Percentiles rank a stretch among this genome's conserved stretches.
phyloP scores from a whole-genome alignment of 306 rosid species.

The Benincasa hispida region DNA sequence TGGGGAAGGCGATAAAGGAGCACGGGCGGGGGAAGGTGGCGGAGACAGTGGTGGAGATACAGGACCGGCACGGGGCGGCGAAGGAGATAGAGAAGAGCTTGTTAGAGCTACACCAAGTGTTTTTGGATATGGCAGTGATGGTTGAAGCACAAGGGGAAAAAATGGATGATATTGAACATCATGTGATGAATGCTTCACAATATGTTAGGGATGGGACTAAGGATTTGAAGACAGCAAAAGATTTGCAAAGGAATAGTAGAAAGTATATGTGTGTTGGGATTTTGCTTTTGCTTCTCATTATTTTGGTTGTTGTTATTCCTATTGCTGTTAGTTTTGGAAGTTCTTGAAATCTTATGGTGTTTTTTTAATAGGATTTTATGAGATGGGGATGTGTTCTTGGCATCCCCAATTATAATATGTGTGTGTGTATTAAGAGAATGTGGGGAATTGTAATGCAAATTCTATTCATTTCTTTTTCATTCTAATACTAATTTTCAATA shows the following conservation, averaged over 20 bases:
- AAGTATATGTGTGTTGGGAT: slow-evolving; percentile 68
- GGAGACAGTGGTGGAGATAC: slow-evolving; percentile 79
- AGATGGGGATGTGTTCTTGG: background rate
- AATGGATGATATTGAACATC: slow-evolving; percentile 86
- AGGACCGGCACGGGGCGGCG: slow-evolving; percentile 65
- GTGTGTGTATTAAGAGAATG: too few species aligned
- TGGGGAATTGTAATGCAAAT: too few species aligned
- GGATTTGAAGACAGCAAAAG: slow-evolving; percentile 38
- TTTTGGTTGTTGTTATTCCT: slow-evolving; percentile 40
- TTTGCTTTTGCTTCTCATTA: slow-evolving; percentile 35
- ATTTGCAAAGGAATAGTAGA: slow-evolving; percentile 43
- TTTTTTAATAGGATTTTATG: background rate
- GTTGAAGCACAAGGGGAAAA: slow-evolving; percentile 91
- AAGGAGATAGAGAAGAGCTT: slow-evolving; percentile 71
- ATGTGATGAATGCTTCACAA: slow-evolving; percentile 54
- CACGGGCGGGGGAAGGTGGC: slow-evolving; percentile 75
- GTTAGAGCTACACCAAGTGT: slow-evolving; percentile 73
- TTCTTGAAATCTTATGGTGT: slow-evolving; percentile 16
- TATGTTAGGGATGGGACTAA: slow-evolving; percentile 69
- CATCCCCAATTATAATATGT: too few species aligned
- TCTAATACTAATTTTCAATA: too few species aligned
- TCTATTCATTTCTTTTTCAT: too few species aligned
- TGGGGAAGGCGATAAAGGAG: slow-evolving; percentile 48
- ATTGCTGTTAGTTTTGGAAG: slow-evolving; percentile 16
- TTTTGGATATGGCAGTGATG: slow-evolving; percentile 88